These are phyloP conservation scores for Tetrahymena malaccensis DNA, from an alignment of 73 alveolate genomes.

Conservation along the genomic window DNA sequence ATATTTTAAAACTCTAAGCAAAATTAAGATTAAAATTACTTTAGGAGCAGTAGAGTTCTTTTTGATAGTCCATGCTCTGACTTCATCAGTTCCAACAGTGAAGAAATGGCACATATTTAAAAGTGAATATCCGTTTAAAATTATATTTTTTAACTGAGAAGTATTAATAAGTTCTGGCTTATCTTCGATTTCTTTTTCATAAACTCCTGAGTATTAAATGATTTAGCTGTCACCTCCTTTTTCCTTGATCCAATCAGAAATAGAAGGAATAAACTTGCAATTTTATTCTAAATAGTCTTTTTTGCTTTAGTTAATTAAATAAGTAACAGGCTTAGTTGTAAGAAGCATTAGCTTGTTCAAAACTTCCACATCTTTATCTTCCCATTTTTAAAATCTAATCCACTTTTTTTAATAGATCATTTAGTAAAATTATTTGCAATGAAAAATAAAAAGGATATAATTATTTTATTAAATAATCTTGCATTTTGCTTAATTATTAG, in stretches of 20 bases:
- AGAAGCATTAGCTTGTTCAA: conserved; percentile 75
- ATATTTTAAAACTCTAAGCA: neutral
- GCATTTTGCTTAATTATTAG: too few relatives aligned
- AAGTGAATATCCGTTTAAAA: conserved; percentile 44
- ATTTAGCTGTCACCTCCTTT: conserved; percentile 14
- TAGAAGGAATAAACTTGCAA: neutral
- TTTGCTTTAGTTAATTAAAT: conserved; percentile 80
- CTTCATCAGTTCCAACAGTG: conserved; percentile 68
- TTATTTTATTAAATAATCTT: neutral
- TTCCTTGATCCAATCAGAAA: conserved; percentile 10
- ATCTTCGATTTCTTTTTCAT: conserved; percentile 27
- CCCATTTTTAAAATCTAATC: conserved; percentile 57
- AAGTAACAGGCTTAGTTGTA: conserved; percentile 94
- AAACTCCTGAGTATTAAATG: conserved; percentile 22
- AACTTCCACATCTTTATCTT: conserved; percentile 79
- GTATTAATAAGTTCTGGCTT: conserved; percentile 39
- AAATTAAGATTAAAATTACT: neutral
- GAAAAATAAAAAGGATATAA: too few relatives aligned
- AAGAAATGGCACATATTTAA: conserved; percentile 52
- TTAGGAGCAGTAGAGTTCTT: conserved; percentile 54
- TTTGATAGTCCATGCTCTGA: conserved; percentile 60
- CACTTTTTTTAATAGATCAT: neutral
- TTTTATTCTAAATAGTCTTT: conserved; percentile 80
- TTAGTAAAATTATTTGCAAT: neutral
- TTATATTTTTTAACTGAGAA: neutral